Conservation (phyloP, 2,329 filamentous ascomycete species). For the Pseudocercospora cruenta region DNA sequence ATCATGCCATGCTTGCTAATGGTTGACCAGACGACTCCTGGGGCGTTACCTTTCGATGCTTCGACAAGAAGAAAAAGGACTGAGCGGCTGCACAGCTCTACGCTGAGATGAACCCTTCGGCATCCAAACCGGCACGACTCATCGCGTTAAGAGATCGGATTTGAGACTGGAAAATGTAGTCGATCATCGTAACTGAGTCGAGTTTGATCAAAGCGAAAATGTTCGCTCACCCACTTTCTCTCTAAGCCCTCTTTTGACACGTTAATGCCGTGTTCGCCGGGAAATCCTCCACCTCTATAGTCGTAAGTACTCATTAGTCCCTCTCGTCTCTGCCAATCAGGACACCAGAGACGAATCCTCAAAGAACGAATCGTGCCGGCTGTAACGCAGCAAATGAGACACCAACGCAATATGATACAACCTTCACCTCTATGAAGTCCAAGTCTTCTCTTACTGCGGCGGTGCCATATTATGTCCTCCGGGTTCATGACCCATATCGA, state of each 20-base stretch:
- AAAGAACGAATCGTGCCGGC: neutral
- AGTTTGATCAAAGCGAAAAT: neutral
- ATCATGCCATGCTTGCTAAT: neutral
- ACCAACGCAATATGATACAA: neutral
- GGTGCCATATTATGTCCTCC: neutral
- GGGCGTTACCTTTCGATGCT: neutral
- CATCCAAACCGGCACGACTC: neutral
- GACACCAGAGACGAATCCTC: neutral
- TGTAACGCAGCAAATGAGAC: conserved; percentile 7
- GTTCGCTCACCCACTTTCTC: neutral
- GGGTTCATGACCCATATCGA: neutral
- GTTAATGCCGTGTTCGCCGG: neutral
- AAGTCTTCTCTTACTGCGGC: neutral
- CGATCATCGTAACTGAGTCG: neutral
- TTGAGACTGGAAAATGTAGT: neutral
- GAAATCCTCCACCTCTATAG: neutral
- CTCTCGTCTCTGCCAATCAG: neutral
- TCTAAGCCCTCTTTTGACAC: neutral
- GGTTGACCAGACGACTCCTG: neutral
- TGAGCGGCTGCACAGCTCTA: neutral
- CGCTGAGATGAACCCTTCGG: neutral
- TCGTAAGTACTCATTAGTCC: neutral
- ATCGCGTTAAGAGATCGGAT: neutral
- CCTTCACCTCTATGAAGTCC: neutral
- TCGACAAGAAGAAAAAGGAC: conserved; percentile 1